A percentile compares a stretch with the other conserved stretches of the same genome.
These are phyloP conservation scores for Lodderomyces theae DNA, from an alignment of 1,139 yeast species.

Conservation along the genomic window DNA sequence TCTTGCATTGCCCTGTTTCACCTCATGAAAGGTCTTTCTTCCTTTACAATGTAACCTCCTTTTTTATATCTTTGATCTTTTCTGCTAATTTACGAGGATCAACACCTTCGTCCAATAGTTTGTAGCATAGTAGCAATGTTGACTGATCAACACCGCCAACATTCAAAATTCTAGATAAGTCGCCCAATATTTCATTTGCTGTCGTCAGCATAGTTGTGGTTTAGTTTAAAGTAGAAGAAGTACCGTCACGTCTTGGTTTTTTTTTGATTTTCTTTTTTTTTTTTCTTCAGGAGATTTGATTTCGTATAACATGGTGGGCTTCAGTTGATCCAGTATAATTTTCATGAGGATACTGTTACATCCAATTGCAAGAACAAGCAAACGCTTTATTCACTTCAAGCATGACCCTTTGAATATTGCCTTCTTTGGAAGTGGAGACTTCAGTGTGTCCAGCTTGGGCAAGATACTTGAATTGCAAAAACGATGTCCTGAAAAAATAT, in stretches of 20 bases:
- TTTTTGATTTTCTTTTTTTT: neutral
- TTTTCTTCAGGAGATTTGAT: too few species aligned
- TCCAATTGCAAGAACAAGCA: neutral
- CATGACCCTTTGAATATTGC: slow-evolving; percentile 36
- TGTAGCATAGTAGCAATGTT: slow-evolving; percentile 34
- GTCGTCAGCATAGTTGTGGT: slow-evolving; percentile 3
- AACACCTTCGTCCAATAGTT: slow-evolving; percentile 38
- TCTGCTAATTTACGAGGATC: slow-evolving; percentile 33
- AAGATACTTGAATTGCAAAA: slow-evolving; percentile 38
- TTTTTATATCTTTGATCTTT: slow-evolving; percentile 24
- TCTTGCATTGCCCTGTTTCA: too few species aligned
- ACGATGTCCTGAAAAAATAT: slow-evolving; percentile 29
- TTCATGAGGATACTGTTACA: neutral
- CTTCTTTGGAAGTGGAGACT: slow-evolving; percentile 80
- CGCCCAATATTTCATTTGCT: slow-evolving; percentile 17
- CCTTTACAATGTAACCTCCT: slow-evolving; percentile 23
- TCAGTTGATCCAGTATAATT: too few species aligned
- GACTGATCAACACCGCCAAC: slow-evolving; percentile 28
- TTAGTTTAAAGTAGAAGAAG: neutral
- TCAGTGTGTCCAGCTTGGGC: slow-evolving; percentile 60
- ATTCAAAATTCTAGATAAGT: slow-evolving; percentile 27
- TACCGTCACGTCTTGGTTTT: neutral
- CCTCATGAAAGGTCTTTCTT: too few species aligned
- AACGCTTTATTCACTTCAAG: neutral
- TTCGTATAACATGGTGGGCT: too few species aligned